Conservation (phyloP, 352 stramenopile species). For the Pythium chondricola region DNA sequence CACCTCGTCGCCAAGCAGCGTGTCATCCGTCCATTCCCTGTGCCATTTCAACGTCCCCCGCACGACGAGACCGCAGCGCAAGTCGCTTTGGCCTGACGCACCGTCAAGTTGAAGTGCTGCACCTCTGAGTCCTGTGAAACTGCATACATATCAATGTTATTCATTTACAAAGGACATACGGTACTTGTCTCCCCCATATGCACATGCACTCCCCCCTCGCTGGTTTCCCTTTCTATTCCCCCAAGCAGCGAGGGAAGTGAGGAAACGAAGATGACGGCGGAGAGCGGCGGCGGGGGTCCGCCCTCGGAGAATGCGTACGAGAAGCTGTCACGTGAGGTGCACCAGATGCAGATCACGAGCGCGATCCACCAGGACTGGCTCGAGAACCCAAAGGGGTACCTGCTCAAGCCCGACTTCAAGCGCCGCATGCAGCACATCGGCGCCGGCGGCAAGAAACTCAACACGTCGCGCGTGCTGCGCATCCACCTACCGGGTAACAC, state of each 20-base stretch:
- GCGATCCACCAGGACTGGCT: constrained; percentile 88
- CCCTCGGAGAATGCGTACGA: constrained; percentile 81
- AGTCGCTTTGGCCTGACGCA: no score
- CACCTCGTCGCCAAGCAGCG: constrained; percentile 38
- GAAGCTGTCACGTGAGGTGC: constrained; percentile 85
- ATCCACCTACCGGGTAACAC: constrained; percentile 75
- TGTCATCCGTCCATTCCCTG: constrained; percentile 35
- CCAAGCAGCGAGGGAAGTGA: not conserved
- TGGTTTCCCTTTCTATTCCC: not conserved
- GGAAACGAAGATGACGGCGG: not conserved
- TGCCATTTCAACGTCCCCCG: not conserved
- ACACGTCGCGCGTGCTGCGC: constrained; percentile 65
- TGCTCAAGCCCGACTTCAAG: constrained; percentile 88
- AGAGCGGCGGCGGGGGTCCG: constrained; percentile 2
- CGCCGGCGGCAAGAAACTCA: constrained; percentile 82
- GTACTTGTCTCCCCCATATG: no score
- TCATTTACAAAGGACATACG: no score
- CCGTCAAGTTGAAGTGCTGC: no score
- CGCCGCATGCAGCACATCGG: constrained; percentile 80
- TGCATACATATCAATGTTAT: no score
- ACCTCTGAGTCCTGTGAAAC: no score
- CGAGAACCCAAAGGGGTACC: constrained; percentile 84
- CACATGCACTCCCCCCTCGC: no score
- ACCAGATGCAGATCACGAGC: constrained; percentile 86
- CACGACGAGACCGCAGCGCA: no score